A percentile compares a stretch with the other conserved stretches of the same genome.
Evolutionary conservation across 2,329 filamentous ascomycete species (phyloP).

Genomic region (Colletotrichum somersetense): DNA sequence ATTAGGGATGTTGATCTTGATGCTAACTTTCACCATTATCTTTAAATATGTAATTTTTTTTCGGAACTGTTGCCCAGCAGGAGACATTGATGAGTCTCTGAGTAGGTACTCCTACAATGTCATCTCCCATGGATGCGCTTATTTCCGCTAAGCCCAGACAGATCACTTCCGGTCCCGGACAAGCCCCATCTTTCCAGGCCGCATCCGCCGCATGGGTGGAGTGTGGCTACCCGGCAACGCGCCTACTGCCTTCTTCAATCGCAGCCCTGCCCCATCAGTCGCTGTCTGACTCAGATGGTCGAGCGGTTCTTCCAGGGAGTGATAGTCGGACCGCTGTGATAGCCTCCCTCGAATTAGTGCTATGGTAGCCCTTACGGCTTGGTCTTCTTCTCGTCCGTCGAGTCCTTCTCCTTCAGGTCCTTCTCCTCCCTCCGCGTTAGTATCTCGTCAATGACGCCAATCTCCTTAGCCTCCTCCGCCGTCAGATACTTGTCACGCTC

Average conservation of each 20-base stretch:
- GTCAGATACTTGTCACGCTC: constrained; percentile 96
- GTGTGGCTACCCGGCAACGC: constrained; percentile 36
- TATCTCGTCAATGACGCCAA: constrained; percentile 94
- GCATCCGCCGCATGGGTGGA: constrained; percentile 25
- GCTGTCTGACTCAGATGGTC: not conserved
- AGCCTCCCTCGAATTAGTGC: not conserved
- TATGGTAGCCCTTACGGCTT: constrained; percentile 26
- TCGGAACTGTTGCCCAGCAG: not conserved
- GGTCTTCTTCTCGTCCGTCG: constrained; percentile 38
- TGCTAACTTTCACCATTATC: not conserved
- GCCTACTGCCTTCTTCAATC: not conserved
- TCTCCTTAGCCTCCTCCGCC: constrained; percentile 86
- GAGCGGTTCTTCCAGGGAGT: not conserved
- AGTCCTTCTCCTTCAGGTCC: constrained; percentile 41
- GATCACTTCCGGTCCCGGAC: constrained; percentile 37
- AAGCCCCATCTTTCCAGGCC: constrained; percentile 26
- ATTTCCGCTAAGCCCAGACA: constrained; percentile 28
- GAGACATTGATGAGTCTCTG: not conserved
- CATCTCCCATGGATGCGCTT: constrained; percentile 8
- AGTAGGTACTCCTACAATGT: not conserved
- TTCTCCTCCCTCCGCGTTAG: constrained; percentile 71
- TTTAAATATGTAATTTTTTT: too few relatives aligned
- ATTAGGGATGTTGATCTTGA: not conserved
- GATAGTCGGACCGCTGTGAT: not conserved
- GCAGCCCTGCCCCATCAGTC: not conserved